Base-by-base conservation (phyloP, 306 rosid species). In the Quercus variabilis region DNA sequence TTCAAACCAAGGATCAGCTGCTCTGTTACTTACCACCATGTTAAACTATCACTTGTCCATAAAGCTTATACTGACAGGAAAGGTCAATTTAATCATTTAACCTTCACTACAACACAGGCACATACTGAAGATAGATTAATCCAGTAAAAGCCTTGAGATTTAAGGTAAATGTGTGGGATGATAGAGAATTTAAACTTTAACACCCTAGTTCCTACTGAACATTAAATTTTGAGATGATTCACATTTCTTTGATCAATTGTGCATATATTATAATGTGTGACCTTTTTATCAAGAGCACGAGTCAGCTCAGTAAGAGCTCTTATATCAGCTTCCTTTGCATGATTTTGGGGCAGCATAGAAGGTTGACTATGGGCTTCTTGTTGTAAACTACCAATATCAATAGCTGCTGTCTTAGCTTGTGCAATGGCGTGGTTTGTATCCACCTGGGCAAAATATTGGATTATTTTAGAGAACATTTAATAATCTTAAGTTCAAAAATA, bases 301-400 rank as follows among this genome's bases (percentile, higher is more conserved):
- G 83, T 87, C 74, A 92, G 79, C 76, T 88, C 90, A 81, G 90
- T 79, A 70, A 90, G 88, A 78, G 92, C 92, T 64, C 57, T 85
- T 71, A 90, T 76, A 76, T 89, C 95, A 83, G 93, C 93, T 86
- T 90, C 95, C 89, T 83, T 89, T 74, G 89, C 86, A 86, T 89
- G 93, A 85, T 87, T 86, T 57, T 86, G 86, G 74, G 74, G 74
- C 80, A 78, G 74, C 15, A 78, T 60, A 73, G 81, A 81, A 54
- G 84, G 81, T 69, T 86, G 93, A 80, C 76, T 78, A 80, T 77
- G 55, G 21, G 78, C 72, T 65, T 81, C 76, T 51, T 84, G 85
- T 60, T 82, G 92, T 58, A 80, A 72, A 31, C 77, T 58, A 78
- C 71, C 78, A 78, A 84, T 74, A 75, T 87, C 88, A 56, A 73